A percentile compares a stretch with the other conserved stretches of the same genome.
phyloP scores from a whole-genome alignment of 2,329 filamentous ascomycete genomes.

The Microdochium trichocladiopsis region DNA sequence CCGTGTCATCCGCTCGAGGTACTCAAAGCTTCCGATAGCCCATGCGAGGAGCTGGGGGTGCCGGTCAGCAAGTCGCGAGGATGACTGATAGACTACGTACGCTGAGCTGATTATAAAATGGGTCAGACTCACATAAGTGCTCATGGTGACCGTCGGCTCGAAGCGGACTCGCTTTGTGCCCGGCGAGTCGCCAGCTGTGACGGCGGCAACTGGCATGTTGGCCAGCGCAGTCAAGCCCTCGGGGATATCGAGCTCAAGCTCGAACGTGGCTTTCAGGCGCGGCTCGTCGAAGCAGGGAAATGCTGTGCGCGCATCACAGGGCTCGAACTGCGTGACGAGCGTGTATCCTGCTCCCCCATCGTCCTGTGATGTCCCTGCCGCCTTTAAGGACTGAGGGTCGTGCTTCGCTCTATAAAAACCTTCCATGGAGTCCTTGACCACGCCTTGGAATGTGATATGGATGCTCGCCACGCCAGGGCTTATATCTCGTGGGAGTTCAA shows the following conservation, averaged over 20 bases:
- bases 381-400: conserved; percentile 66
- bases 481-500: conserved; percentile 68
- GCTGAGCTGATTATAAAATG: not conserved
- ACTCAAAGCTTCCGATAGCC: conserved; percentile 96
- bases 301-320: conserved; percentile 86
- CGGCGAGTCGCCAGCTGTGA: conserved; percentile 46
- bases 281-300: conserved; percentile 99
- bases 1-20: conserved; percentile 84
- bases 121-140: conserved; percentile 55
- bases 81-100: too few relatives aligned
- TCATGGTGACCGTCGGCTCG: conserved; percentile 82
- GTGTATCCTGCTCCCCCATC: conserved; percentile 63
- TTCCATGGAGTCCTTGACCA: conserved; percentile 84
- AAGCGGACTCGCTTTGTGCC: conserved; percentile 73
- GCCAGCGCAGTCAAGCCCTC: conserved; percentile 81
- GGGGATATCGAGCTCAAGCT: conserved; percentile 87
- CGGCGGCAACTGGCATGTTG: conserved; percentile 83
- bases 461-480: conserved; percentile 59
- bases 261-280: conserved; percentile 92
- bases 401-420: conserved; percentile 95
- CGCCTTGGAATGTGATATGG: conserved; percentile 68
- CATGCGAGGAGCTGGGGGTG: conserved; percentile 77
- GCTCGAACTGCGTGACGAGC: conserved; percentile 96
- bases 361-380: conserved; percentile 74
- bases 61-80: too few relatives aligned